phyloP scores from a whole-genome alignment of 345 rosid genomes.

The Populus tremula region DNA sequence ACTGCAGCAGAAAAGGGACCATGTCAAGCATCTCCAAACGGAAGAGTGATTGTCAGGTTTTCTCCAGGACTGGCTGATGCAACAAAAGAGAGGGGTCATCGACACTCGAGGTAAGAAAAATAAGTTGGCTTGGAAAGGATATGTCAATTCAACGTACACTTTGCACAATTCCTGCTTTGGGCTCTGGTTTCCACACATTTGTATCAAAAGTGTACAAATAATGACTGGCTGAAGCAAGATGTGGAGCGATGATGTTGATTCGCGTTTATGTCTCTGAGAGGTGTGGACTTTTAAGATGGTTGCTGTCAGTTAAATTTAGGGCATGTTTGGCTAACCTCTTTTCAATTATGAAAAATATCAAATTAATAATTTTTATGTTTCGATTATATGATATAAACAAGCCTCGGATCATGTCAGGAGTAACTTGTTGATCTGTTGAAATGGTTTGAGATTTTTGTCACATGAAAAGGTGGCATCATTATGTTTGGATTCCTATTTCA shows the following conservation, averaged over 20 bases:
- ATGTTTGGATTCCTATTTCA: neutral
- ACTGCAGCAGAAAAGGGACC: neutral
- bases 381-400: no score
- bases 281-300: conserved; percentile 18
- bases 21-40: conserved; percentile 6
- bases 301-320: conserved; percentile 5
- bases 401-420: no score
- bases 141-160: conserved; percentile 23
- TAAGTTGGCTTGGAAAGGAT: conserved; percentile 18
- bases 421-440: no score
- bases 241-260: conserved; percentile 12
- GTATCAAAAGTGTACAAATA: neutral
- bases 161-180: conserved; percentile 9
- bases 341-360: no score
- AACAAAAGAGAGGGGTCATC: conserved; percentile 28
- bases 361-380: no score
- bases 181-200: neutral
- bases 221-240: neutral
- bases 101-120: conserved; percentile 36
- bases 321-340: neutral
- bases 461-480: conserved; percentile 22
- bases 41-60: conserved; percentile 20
- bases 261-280: neutral
- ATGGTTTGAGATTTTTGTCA: conserved; percentile 6
- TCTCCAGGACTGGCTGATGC: conserved; percentile 6